phyloP scores from a whole-genome alignment of 805 yeast species.

The Wickerhamiella hasegawae region DNA sequence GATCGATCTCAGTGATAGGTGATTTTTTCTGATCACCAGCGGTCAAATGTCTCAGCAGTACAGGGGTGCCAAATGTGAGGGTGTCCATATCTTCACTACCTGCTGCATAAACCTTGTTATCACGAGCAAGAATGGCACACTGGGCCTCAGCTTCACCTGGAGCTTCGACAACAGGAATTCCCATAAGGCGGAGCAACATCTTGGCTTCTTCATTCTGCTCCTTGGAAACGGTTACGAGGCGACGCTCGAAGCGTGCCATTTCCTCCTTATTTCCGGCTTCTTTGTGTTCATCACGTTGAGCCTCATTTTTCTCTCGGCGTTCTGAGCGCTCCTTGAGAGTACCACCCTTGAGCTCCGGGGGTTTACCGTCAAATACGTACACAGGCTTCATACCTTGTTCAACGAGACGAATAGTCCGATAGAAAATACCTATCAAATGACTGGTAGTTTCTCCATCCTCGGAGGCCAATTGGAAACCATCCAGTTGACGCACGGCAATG shows the following conservation, averaged over 20 bases:
- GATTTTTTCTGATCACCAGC: slow-evolving; percentile 87
- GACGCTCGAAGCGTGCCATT: slow-evolving; percentile 56
- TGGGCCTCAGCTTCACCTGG: slow-evolving; percentile 99
- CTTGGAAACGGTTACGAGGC: slow-evolving; percentile 75
- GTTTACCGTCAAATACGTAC: slow-evolving; percentile 95
- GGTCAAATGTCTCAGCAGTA: slow-evolving; percentile 71
- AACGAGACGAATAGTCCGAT: slow-evolving; percentile 77
- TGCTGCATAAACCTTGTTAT: slow-evolving; percentile 89
- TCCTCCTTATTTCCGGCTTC: slow-evolving; percentile 74
- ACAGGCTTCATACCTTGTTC: slow-evolving; percentile 93
- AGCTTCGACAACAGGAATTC: slow-evolving; percentile 83
- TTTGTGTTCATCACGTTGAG: slow-evolving; percentile 36
- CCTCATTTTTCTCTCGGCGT: slow-evolving; percentile 38
- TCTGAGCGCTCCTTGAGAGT: slow-evolving; percentile 76
- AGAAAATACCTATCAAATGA: slow-evolving; percentile 92
- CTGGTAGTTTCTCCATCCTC: slow-evolving; percentile 83
- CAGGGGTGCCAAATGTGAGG: slow-evolving; percentile 77
- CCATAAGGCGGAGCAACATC: slow-evolving; percentile 68
- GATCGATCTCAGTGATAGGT: slow-evolving; percentile 74
- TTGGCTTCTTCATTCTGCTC: slow-evolving; percentile 94
- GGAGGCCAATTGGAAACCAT: slow-evolving; percentile 81
- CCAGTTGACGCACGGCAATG: slow-evolving; percentile 92
- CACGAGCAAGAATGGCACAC: slow-evolving; percentile 81
- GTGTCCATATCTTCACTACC: slow-evolving; percentile 99
- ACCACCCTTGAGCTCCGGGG: slow-evolving; percentile 86